Evolutionary conservation across 805 yeast genomes (phyloP).

Genomic region (Ogataea thermomethanolica): DNA sequence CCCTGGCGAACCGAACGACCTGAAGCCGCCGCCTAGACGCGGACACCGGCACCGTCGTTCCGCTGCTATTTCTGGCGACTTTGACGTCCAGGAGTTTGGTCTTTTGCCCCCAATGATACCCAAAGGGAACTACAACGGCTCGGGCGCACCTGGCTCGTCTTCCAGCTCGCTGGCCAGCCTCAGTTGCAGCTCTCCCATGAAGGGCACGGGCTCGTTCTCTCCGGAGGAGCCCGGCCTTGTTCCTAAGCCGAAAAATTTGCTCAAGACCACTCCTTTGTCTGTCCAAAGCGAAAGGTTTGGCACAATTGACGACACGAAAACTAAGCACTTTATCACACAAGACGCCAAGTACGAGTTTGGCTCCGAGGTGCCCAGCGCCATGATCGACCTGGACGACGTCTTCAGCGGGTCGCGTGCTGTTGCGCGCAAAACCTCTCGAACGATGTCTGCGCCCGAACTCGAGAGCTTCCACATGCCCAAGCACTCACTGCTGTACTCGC

Average conservation of each 20-base stretch:
- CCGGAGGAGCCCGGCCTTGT: slow-evolving; percentile 1
- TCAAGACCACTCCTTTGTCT: slow-evolving; percentile 13
- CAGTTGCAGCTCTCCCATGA: slow-evolving; percentile 24
- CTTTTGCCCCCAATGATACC: slow-evolving; percentile 16
- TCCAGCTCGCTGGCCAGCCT: slow-evolving; percentile 26
- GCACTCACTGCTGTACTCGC: slow-evolving; percentile 30
- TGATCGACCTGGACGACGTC: slow-evolving; percentile 35
- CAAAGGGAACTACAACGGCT: slow-evolving; percentile 1
- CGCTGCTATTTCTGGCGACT: slow-evolving; percentile 86
- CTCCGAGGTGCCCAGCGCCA: slow-evolving; percentile 31
- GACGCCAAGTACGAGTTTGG: slow-evolving; percentile 27
- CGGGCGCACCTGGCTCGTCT: slow-evolving; percentile 21
- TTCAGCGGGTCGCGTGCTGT: slow-evolving; percentile 14
- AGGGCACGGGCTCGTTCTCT: slow-evolving; percentile 1
- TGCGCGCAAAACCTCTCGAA: slow-evolving; percentile 14
- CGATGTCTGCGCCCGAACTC: slow-evolving; percentile 21
- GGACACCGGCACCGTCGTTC: slow-evolving; percentile 82
- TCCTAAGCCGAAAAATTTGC: background rate
- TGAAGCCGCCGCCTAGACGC: slow-evolving; percentile 36
- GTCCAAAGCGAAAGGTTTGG: slow-evolving; percentile 7
- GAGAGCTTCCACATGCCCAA: slow-evolving; percentile 25
- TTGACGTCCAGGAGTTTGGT: slow-evolving; percentile 42
- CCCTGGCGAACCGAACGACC: slow-evolving; percentile 15
- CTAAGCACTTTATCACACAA: slow-evolving; percentile 32
- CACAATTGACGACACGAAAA: slow-evolving; percentile 8